These are phyloP conservation scores for Citrus hindsii DNA, from an alignment of 345 rosid genomes.

Conservation along the genomic window DNA sequence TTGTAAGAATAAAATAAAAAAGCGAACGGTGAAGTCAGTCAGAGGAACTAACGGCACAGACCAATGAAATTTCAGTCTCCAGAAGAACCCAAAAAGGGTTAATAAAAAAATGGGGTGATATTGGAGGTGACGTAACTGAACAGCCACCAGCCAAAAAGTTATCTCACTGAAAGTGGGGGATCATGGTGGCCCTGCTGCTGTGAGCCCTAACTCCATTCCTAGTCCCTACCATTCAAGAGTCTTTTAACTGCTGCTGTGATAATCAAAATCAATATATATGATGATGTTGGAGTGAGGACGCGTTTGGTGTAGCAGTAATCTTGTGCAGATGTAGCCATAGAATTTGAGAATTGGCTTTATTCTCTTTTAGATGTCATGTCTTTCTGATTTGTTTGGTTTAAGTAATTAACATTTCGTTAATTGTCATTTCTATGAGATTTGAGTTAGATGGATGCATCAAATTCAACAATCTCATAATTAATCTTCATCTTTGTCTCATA, in stretches of 20 bases:
- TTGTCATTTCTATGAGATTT: neutral
- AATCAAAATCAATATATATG: conserved; percentile 22
- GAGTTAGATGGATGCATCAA: neutral
- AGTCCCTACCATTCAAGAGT: conserved; percentile 36
- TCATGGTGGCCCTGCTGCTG: conserved; percentile 24
- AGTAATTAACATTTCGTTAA: neutral
- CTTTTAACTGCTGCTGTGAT: conserved; percentile 21
- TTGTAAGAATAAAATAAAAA: neutral
- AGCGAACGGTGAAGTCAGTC: conserved; percentile 13
- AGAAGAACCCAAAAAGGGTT: conserved; percentile 21
- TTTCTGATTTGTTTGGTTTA: neutral
- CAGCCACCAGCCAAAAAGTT: conserved; percentile 36
- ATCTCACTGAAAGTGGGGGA: conserved; percentile 21
- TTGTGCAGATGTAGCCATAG: neutral
- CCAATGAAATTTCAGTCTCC: conserved; percentile 20
- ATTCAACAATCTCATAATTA: conserved; percentile 4
- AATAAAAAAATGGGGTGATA: conserved; percentile 2
- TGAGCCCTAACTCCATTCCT: conserved; percentile 30
- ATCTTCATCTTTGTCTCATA: neutral
- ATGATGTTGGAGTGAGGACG: conserved; percentile 27
- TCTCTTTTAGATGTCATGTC: neutral
- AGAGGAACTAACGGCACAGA: conserved; percentile 26
- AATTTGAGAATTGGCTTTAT: neutral
- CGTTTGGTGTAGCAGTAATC: neutral
- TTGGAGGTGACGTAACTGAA: conserved; percentile 44